These are phyloP conservation scores for Gaertneriomyces semiglobifer DNA, from an alignment of 192 early-diverging fungal species.

Conservation along the genomic window DNA sequence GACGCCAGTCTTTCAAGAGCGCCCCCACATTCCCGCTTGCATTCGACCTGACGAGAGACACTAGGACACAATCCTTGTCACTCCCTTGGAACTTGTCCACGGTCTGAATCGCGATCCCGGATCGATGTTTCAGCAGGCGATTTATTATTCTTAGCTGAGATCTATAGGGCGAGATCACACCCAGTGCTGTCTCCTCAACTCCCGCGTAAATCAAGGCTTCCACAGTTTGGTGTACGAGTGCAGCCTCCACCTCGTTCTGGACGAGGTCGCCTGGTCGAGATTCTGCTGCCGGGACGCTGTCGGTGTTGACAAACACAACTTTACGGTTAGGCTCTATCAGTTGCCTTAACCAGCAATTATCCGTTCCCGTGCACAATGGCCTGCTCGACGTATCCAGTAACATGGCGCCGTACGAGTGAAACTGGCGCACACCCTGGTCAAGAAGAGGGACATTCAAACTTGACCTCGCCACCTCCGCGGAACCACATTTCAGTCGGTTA, in stretches of 20 bases:
- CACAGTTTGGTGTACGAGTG: slow-evolving; percentile 46
- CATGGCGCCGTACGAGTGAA: background rate
- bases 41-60: slow-evolving; percentile 88
- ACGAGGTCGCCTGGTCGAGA: slow-evolving; percentile 48
- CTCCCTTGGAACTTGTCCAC: slow-evolving; percentile 93
- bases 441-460: slow-evolving; percentile 40
- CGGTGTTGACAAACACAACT: slow-evolving; percentile 82
- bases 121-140: slow-evolving; percentile 33
- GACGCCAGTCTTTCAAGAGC: slow-evolving; percentile 82
- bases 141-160: slow-evolving; percentile 45
- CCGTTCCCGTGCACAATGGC: slow-evolving; percentile 5
- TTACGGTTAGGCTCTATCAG: slow-evolving; percentile 61
- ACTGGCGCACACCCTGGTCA: background rate
- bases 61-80: slow-evolving; percentile 86
- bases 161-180: slow-evolving; percentile 83
- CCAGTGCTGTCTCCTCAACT: slow-evolving; percentile 61
- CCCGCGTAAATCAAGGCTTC: slow-evolving; percentile 62
- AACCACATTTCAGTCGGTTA: slow-evolving; percentile 72
- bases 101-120: slow-evolving; percentile 72
- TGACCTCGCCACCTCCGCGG: slow-evolving; percentile 56
- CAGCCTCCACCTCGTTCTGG: slow-evolving; percentile 72
- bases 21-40: slow-evolving; percentile 67
- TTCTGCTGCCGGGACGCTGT: slow-evolving; percentile 64
- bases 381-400: background rate
- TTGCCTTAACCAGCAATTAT: slow-evolving; percentile 62